These are phyloP conservation scores for Trichoderma atroviride DNA, from an alignment of 2,329 filamentous ascomycete species.

Conservation along the genomic window DNA sequence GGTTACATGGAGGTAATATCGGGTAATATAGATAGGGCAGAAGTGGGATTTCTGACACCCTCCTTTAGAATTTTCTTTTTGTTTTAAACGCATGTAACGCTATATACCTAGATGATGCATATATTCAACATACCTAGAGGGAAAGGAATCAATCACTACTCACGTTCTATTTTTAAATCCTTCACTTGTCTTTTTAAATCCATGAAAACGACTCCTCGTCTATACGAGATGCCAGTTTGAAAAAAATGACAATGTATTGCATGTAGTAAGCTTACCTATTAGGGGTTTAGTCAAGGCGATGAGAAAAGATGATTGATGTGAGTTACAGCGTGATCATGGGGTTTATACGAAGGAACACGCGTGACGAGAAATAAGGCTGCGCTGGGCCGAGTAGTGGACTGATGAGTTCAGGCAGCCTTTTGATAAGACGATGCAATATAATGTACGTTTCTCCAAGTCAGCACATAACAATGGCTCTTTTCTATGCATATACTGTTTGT, in stretches of 20 bases:
- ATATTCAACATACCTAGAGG: not conserved
- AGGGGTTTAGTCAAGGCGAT: not conserved
- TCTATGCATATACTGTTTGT: too few species aligned
- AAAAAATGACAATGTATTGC: not conserved
- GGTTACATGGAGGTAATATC: not conserved
- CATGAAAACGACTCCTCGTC: not conserved
- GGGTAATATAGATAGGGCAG: conserved; percentile 2
- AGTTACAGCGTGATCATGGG: not conserved
- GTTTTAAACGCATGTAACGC: not conserved
- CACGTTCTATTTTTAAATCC: not conserved
- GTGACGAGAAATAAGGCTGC: not conserved
- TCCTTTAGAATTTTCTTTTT: not conserved
- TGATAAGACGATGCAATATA: not conserved
- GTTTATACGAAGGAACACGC: not conserved
- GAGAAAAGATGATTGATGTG: conserved; percentile 13
- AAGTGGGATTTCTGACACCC: conserved; percentile 2
- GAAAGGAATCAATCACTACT: not conserved
- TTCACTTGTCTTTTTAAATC: not conserved
- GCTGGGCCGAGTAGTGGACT: not conserved
- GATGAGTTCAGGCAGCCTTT: not conserved
- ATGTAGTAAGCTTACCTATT: conserved; percentile 9
- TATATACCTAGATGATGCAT: conserved; percentile 17
- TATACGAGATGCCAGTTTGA: not conserved
- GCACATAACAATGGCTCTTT: not conserved
- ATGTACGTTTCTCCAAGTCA: not conserved